Evolutionary conservation across 495 filamentous ascomycete species (phyloP), one percentile per base, ranked within the genome.

Genomic region (Neurospora sp.): DNA sequence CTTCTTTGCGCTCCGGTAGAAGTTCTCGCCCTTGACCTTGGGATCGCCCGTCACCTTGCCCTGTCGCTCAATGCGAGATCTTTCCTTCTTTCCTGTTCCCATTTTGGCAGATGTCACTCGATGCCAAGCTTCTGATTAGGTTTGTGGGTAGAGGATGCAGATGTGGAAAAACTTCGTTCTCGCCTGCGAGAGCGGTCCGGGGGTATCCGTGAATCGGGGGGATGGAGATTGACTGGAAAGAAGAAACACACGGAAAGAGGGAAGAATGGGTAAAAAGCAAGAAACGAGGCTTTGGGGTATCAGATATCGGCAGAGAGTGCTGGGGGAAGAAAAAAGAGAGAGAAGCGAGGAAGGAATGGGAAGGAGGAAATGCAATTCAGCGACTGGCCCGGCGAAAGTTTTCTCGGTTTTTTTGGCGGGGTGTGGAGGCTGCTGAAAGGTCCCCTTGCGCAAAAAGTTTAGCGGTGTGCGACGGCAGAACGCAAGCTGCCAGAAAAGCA

Each of bases 71-170:
- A 91, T 91, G 80, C 96, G 91, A 79, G 84, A 85, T 74, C 88
- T 89, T 82, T 99, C 96, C 84, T 98, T 98, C 88, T 98, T 99
- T 76, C 90, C 78, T 80, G 44, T 94, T 84, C 96, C 96, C 96
- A 99, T 98, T 71, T 70, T 80, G 76, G 75, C 75, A 70, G 70
- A 69, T 75, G 38, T 42, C 69, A 71, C 70, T 71, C 46, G 39
- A 46, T 44, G 71, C 73, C 75, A 73, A 69, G 12, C 16, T 38
- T 20, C 35, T 35, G 39, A 35, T n/a, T 61, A 71, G 16, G 61
- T 35, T 69, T 10, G 71, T 42, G 38, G 71, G 37, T 9, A 72
- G 72, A 38, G 22, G 38, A 38, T 44, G 27, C 27, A 48, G 69
- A 38, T 46, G 70, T 35, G 11, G 22, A 41, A 42, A 70, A 39